Evolutionary conservation across 2,329 filamentous ascomycete genomes (phyloP).

Genomic region (Colletotrichum sp.): DNA sequence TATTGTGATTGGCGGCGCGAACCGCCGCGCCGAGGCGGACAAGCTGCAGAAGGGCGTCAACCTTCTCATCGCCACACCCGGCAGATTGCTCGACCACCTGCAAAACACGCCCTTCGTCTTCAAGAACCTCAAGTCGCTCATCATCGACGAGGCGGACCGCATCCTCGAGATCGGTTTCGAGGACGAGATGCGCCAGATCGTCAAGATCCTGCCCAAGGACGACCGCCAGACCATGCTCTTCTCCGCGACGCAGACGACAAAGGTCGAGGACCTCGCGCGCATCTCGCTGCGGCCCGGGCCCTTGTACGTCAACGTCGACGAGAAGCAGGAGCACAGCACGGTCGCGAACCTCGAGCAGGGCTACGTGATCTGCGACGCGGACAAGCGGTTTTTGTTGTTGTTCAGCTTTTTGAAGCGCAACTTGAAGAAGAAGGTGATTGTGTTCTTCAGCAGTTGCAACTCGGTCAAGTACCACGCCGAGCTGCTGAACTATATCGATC

Average conservation of each 20-base stretch:
- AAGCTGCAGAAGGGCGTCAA: conserved; percentile 96
- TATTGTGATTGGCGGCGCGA: conserved; percentile 95
- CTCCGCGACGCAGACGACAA: conserved; percentile 97
- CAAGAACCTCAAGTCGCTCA: conserved; percentile 89
- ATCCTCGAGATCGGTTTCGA: conserved; percentile 98
- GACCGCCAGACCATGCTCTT: conserved; percentile 97
- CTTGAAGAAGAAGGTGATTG: conserved; percentile 95
- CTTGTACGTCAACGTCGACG: conserved; percentile 96
- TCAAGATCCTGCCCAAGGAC: conserved; percentile 89
- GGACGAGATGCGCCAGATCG: conserved; percentile 96
- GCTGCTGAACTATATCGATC: conserved; percentile 95
- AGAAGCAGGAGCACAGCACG: conserved; percentile 87
- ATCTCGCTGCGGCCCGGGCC: conserved; percentile 92
- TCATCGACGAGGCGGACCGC: conserved; percentile 96
- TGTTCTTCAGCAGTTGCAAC: conserved; percentile 92
- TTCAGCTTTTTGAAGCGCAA: conserved; percentile 95
- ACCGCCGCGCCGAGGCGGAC: conserved; percentile 86
- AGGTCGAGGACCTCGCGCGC: conserved; percentile 94
- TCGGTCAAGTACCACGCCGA: conserved; percentile 96
- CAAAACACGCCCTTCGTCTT: conserved; percentile 91
- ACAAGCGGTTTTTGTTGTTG: conserved; percentile 90
- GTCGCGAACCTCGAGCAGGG: conserved; percentile 95
- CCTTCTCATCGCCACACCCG: conserved; percentile 90
- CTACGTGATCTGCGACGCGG: conserved; percentile 91
- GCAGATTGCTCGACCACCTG: conserved; percentile 89